Conservation (phyloP, 345 rosid genomes). For the Lumnitzera littorea region DNA sequence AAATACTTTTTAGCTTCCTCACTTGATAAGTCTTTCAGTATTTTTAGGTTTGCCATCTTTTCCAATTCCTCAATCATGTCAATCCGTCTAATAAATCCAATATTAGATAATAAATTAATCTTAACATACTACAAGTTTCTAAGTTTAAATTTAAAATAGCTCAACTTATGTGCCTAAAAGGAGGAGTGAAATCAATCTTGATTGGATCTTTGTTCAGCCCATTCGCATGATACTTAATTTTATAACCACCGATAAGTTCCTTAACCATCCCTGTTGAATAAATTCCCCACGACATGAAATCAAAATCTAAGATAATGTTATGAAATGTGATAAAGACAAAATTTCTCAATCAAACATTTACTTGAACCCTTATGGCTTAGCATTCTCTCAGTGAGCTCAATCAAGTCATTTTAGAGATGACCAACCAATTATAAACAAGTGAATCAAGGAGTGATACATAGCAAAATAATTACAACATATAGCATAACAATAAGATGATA, state of each 20-base stretch:
- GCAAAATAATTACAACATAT: too few relatives aligned
- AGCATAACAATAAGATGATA: too few relatives aligned
- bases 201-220: constrained; percentile 84
- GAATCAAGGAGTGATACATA: too few relatives aligned
- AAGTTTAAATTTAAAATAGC: not conserved
- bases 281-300: not conserved
- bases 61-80: constrained; percentile 90
- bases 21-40: constrained; percentile 80
- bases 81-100: constrained; percentile 44
- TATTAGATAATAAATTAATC: not conserved
- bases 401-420: constrained; percentile 40
- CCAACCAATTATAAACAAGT: too few relatives aligned
- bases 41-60: constrained; percentile 69
- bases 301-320: not conserved
- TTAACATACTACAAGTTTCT: not conserved
- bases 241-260: constrained; percentile 85
- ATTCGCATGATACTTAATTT: constrained; percentile 77
- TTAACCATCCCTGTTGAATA: constrained; percentile 65
- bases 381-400: constrained; percentile 81
- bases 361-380: constrained; percentile 54
- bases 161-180: constrained; percentile 54
- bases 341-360: not conserved
- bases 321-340: constrained; percentile 6
- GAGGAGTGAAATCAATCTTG: constrained; percentile 94
- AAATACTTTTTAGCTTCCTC: constrained; percentile 79